Conservation (phyloP, 495 filamentous ascomycete genomes). For the Penicillium longicatenatum region DNA sequence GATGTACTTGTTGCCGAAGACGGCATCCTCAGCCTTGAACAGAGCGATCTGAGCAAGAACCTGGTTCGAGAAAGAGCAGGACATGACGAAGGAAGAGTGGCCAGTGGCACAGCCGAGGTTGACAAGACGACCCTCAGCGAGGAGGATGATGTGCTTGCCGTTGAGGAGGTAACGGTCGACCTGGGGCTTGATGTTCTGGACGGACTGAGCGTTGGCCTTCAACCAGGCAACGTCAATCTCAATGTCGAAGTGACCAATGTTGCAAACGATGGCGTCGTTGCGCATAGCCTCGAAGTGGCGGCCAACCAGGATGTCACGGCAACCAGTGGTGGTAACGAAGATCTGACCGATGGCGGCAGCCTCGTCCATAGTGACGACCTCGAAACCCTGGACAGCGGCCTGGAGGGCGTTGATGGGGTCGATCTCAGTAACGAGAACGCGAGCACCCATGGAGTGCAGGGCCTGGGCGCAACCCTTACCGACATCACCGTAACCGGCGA, state of each 20-base stretch:
- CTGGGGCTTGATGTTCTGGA: constrained; percentile 99
- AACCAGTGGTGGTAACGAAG: constrained; percentile 99
- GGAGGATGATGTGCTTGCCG: constrained; percentile 96
- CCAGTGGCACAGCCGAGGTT: constrained; percentile 99
- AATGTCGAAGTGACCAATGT: constrained; percentile 99
- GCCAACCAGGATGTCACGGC: constrained; percentile 93
- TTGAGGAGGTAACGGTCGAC: constrained; percentile 97
- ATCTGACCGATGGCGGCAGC: constrained; percentile 87
- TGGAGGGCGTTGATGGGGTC: constrained; percentile 99
- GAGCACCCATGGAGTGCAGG: constrained; percentile 94
- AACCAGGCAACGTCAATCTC: constrained; percentile 99
- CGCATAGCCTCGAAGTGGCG: constrained; percentile 95
- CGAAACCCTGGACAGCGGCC: constrained; percentile 94
- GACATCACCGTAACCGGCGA: constrained; percentile 98
- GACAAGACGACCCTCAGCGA: constrained; percentile 97
- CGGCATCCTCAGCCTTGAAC: constrained; percentile 87
- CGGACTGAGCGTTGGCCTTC: constrained; percentile 89
- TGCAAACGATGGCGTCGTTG: constrained; percentile 99
- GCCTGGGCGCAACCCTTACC: constrained; percentile 98
- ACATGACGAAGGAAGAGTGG: constrained; percentile 99
- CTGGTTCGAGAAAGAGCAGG: constrained; percentile 99
- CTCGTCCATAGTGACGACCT: constrained; percentile 98
- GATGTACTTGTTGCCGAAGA: constrained; percentile 88
- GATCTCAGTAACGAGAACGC: constrained; percentile 94
- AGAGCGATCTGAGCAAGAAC: constrained; percentile 98